Evolutionary conservation across 2,329 filamentous ascomycete genomes (phyloP).

Genomic region (Fusarium zealandicum): DNA sequence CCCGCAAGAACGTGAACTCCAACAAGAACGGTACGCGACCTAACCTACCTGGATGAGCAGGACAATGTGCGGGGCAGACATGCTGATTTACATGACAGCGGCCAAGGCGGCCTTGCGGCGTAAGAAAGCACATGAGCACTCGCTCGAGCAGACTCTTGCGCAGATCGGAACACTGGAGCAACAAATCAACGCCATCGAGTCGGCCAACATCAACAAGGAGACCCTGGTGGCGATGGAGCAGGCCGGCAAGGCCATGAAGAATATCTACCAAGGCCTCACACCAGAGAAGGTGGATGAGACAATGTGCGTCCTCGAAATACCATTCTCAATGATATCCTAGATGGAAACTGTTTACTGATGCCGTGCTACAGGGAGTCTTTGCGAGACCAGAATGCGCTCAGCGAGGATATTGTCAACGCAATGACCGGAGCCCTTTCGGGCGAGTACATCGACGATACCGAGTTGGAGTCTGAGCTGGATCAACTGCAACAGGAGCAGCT

Average conservation of each 20-base stretch:
- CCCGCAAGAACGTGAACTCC: constrained; percentile 81
- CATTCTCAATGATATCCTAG: not conserved
- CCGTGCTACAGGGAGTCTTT: constrained; percentile 76
- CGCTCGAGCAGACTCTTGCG: constrained; percentile 85
- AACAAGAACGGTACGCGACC: constrained; percentile 85
- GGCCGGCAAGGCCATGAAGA: constrained; percentile 88
- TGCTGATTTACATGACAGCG: constrained; percentile 59
- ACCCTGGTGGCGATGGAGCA: constrained; percentile 94
- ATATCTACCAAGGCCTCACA: constrained; percentile 88
- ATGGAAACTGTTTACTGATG: constrained; percentile 42
- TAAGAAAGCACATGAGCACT: constrained; percentile 94
- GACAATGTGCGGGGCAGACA: constrained; percentile 22
- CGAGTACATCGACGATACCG: constrained; percentile 81
- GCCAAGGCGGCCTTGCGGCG: constrained; percentile 89
- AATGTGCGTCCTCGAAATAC: constrained; percentile 69
- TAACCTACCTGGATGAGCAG: not conserved
- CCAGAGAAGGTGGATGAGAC: constrained; percentile 94
- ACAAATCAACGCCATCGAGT: constrained; percentile 96
- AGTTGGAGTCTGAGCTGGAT: constrained; percentile 86
- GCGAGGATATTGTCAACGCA: constrained; percentile 88
- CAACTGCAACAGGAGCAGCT: constrained; percentile 89
- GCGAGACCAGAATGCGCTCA: constrained; percentile 89
- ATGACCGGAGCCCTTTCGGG: constrained; percentile 76
- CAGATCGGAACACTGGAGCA: constrained; percentile 94
- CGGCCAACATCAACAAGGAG: constrained; percentile 98